Base-by-base conservation (phyloP, 805 yeast genomes). In the Wickerhamiella vanderwaltii region DNA sequence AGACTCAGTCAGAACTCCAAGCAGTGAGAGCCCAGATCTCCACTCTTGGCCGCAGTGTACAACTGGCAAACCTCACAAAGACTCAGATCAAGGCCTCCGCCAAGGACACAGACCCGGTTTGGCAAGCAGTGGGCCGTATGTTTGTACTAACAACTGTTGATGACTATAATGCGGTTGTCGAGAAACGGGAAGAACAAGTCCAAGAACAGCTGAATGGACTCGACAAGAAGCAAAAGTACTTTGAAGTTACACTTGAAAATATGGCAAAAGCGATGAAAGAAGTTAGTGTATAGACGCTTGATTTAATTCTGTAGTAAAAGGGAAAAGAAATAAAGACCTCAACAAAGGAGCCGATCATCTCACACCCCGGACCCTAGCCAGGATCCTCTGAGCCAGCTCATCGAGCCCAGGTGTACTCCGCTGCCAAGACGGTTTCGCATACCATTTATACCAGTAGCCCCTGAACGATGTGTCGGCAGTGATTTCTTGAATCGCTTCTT, bases 71-170 rank as follows among this genome's bases (percentile, higher is more conserved):
- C 19, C 64, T 73, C 33, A 79, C 93, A 6, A 60, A 68, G 25
- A 55, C 67, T 25, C 81, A 79, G 49, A 63, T 85, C 38, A 63
- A 61, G 19, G 65, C 72, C 50, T 37, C 51, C 19, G 49, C 46
- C 22, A 61, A 69, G 11, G 67, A 63, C 7, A 64, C 64, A 16
- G 69, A 72, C 7, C 56, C 55, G 6, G 87, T 86, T 4, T 86
- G 94, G 91, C 74, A 82, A 55, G 83, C 93, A 4, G 72, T 83
- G 26, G 96, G 96, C 22, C 80, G 79, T 59, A 72, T 84, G 61
- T 62, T 62, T 44, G 36, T 59, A 41, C 58, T 62, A 34, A 67
- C 67, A 4, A 65, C 66, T 20, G 64, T 65, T 2, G 51, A 57
- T 3, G 60, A 64, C 3, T 81, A 82, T 59, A 57, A 69, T 35